Percentiles rank a stretch among this genome's conserved stretches.
phyloP scores from a whole-genome alignment of 495 filamentous ascomycete species.

The Cetradonia linearis region DNA sequence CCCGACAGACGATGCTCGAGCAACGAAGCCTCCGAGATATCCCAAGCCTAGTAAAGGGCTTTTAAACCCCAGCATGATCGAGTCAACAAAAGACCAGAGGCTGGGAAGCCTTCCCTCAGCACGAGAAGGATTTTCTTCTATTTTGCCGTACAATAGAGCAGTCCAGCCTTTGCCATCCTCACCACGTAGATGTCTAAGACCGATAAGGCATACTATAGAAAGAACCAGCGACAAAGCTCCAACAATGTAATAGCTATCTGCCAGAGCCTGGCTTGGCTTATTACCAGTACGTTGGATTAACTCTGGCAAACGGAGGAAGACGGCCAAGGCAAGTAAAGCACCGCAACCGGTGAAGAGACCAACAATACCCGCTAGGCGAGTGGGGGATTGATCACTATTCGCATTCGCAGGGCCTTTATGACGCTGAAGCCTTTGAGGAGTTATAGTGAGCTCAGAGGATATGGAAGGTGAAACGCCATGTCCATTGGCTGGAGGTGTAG shows the following conservation, averaged over 20 bases:
- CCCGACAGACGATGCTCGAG: constrained; percentile 87
- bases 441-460: constrained; percentile 55
- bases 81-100: constrained; percentile 41
- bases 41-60: constrained; percentile 71
- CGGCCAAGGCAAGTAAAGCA: constrained; percentile 65
- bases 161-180: constrained; percentile 65
- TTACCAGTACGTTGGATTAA: constrained; percentile 57
- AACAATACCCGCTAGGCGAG: constrained; percentile 73
- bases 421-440: constrained; percentile 39
- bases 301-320: constrained; percentile 82
- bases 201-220: constrained; percentile 64
- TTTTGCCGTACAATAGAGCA: not conserved
- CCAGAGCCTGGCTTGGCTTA: constrained; percentile 57
- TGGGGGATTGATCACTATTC: constrained; percentile 36
- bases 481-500: constrained; percentile 13
- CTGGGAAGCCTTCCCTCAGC: not conserved
- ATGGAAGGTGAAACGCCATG: constrained; percentile 42
- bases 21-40: constrained; percentile 91
- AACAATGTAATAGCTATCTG: constrained; percentile 76
- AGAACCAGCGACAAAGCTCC: constrained; percentile 61
- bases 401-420: not conserved
- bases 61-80: constrained; percentile 60
- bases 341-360: constrained; percentile 88
- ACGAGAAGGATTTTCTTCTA: not conserved
- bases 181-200: constrained; percentile 64